Evolutionary conservation across 2,329 filamentous ascomycete species (phyloP), one percentile per base, ranked within the genome.

Genomic region (Penicillium crustosum): DNA sequence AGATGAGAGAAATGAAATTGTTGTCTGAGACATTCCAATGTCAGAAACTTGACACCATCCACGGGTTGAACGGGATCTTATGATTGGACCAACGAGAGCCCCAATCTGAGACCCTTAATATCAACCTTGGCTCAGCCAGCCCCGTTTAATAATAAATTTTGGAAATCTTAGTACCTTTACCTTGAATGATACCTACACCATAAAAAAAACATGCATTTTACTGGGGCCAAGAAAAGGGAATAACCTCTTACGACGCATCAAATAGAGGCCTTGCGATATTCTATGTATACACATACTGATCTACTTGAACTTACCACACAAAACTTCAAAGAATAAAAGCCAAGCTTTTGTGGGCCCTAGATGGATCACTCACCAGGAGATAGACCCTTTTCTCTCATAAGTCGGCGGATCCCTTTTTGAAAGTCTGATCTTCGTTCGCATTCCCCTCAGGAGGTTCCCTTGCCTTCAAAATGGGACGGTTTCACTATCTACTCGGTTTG

Each of bases 401-500:
- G 21, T 9, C 21, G 4, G 36, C n/a, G 8, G 19, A 23, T 35
- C 17, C 29, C 29, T 15, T 25, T 42, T 35, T 19, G 25, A 31
- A 25, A 27, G 9, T 39, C 19, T 48, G 2, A 27, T 25, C 21
- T 41, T 31, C 8, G 42, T 27, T 21, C 41, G 17, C 4, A 10
- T 29, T 39, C 2, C 19, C 2, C 15, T 19, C 21, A 15, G 29
- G 15, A 25, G 21, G 29, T 17, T 13, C n/a, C n/a, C 8, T 29
- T 42, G n/a, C 38, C 29, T 19, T 36, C 41, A 39, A 38, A 17
- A 60, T 61, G 59, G 41, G 42, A 19, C 44, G 52, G 8, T 54
- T 44, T 31, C 58, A 61, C 36, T 55, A 57, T 23, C 38, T 61
- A 27, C 25, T 60, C 10, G 54, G 47, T n/a, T 25, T 60, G 12